Base-by-base conservation (phyloP, 208 protist species). In the Naegleria gruberi region DNA sequence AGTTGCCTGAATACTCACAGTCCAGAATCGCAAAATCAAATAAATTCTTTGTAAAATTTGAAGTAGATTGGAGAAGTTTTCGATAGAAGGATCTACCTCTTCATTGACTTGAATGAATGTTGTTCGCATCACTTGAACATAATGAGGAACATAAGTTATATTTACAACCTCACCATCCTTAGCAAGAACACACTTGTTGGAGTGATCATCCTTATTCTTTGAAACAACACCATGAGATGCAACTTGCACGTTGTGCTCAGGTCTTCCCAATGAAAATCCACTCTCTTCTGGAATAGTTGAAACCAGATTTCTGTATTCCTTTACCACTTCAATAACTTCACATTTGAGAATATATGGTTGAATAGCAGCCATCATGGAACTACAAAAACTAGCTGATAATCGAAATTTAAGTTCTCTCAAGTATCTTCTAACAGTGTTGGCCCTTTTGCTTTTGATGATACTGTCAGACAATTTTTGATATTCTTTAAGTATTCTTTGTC, bases 101-200 rank as follows among this genome's bases (percentile, higher is more conserved):
- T 34, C 44, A 5, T 55, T 37, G 26, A 12, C 83, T 51, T 30
- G 30, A 15, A 87, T 41, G 43, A 87, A 87, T 19, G 34, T 5
- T 19, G 42, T 41, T 10, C 12, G 51, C n/a, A 87, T 47, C 40
- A 87, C 40, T 55, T 87, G 83, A 15, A 87, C 7, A 55, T 37
- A 87, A 51, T 87, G 83, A 34, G 83, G 83, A n/a, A 87, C n/a
- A 41, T 87, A 87, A 4, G 34, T 30, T 40, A 41, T 23, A 55
- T 87, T 55, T 6, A 87, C 44, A 41, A 87, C 44, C n/a, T 87
- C n/a, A 7, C 83, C 83, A 55, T 87, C 83, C 44, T 55, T 87
- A 40, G 83, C 83, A 3, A 87, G 0, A 2, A 87, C 12, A 34
- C 44, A 55, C 40, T 87, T 87, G 17, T 45, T 84, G 10, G 15